Evolutionary conservation across 2,329 filamentous ascomycete species (phyloP), one percentile per base, ranked within the genome.

Genomic region (Calycina marina): DNA sequence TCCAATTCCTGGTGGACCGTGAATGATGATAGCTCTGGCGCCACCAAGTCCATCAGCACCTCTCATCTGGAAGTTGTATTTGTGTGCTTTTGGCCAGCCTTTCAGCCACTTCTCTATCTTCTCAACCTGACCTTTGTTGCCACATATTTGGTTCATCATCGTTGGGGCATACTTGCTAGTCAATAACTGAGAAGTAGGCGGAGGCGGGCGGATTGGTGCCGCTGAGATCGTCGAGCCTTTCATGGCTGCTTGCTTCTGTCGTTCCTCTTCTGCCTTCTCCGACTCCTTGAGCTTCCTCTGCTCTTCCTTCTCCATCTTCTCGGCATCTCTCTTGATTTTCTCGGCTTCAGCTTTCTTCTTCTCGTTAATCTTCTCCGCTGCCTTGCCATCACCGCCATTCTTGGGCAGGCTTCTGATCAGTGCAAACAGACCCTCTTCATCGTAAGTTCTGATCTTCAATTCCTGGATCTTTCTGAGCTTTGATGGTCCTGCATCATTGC

Each of bases 121-220:
- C 51, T 96, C 86, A 1, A 98, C 88, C 17, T 77, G 72, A 2
- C 61, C 66, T 56, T 96, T 96, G 59, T 98, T 98, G 41, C 90
- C 90, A 53, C 88, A 96, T 29, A 98, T 93, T 52, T 94, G 86
- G 36, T 60, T 78, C 26, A 92, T 63, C 34, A 78, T 69, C 1
- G 79, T 81, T 2, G 90, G 90, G 0, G 90, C 90, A 56, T 98
- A 96, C 48, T 94, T 96, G 27, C 78, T 81, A 2, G 90, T 98
- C 79, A 90, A 93, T 2, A 98, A 64, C 44, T 82, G 75, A 37
- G 72, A 67, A 32, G 73, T 65, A 22, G 63, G 54, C 14, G 48
- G 50, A 1, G 62, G 49, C 14, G 49, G 41, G 6, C 58, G 53
- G n/a, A 58, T 43, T 17, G 65, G 48, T 10, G 54, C 47, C 28